phyloP scores from a whole-genome alignment of 371 early-diverging fungal species.

The Mucor circinelloides region DNA sequence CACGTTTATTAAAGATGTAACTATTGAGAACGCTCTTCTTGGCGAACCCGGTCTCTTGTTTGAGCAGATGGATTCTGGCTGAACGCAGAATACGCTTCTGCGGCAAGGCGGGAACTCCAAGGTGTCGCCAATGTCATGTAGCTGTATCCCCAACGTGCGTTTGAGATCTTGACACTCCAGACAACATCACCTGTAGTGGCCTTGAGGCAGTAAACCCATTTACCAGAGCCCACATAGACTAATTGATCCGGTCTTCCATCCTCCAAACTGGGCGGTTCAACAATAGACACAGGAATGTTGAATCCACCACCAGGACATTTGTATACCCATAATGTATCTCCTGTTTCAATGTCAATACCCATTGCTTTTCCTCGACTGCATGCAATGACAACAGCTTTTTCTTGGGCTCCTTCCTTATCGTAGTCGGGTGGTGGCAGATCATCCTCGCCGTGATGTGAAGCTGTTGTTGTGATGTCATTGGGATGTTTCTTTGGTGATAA shows the following conservation, averaged over 20 bases:
- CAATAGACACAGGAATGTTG: conserved; percentile 25
- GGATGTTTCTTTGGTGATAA: conserved; percentile 10
- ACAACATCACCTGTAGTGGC: conserved; percentile 21
- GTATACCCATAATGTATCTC: conserved; percentile 28
- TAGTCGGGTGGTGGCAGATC: conserved; percentile 5
- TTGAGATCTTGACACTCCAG: conserved; percentile 23
- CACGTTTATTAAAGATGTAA: background rate
- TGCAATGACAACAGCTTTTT: conserved; percentile 13
- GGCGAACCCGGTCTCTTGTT: conserved; percentile 8
- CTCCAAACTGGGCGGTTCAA: conserved; percentile 17
- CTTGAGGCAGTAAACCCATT: conserved; percentile 28
- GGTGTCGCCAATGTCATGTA: conserved; percentile 32
- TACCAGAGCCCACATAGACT: conserved; percentile 28
- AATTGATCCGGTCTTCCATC: conserved; percentile 7
- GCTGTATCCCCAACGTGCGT: conserved; percentile 14
- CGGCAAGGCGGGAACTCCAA: conserved; percentile 31
- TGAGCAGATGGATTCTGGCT: conserved; percentile 23
- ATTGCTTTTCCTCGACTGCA: conserved; percentile 26
- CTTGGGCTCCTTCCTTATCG: background rate
- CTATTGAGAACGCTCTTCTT: background rate
- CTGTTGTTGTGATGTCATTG: background rate
- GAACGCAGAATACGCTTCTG: conserved; percentile 30
- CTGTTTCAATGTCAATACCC: conserved; percentile 25
- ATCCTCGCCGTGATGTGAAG: background rate
- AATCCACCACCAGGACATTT: conserved; percentile 33